Base-by-base conservation (phyloP, 257 asterid genomes). In the Solanum lignicaule region DNA sequence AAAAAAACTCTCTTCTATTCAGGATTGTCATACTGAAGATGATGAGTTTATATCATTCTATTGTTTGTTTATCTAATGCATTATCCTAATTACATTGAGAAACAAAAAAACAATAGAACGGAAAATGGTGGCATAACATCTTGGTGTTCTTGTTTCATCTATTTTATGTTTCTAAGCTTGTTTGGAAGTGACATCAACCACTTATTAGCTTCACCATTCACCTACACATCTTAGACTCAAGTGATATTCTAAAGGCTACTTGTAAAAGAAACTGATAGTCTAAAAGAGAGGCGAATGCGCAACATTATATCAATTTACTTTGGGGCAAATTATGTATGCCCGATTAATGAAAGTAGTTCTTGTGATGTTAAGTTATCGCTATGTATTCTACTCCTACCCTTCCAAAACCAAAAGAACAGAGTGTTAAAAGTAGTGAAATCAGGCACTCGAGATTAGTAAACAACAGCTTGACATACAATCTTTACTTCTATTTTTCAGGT, bases 401-500 rank as follows among this genome's bases (percentile, higher is more conserved):
- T 12, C 60, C 60, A 3, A 12, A 38, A 38, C 6, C 33, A 76
- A 79, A 79, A 25, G 15, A 25, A 78, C 15, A 14, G 23, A 7
- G 13, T 79, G 9, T 2, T 13, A 15, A 15, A 43, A 43, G 84
- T 27, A 27, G 38, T 43, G 65, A 15, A n/a, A 14, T 78, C 25
- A 14, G 36, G 84, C 62, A 14, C 38, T 27, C 27, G 20, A 48
- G 36, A 15, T 1, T 66, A 4, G 27, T 36, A 36, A 58, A 62
- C 11, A 38, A 20, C 21, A 16, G 31, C 35, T 25, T 27, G 2
- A 60, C 39, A n/a, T 83, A 20, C 27, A 21, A 21, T 20, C 48
- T 41, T 38, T 23, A 87, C 52, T 7, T 41, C 15, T 86, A 35
- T 25, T 90, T 58, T 83, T 3, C 88, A 95, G 98, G 93, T 95